Evolutionary conservation across 129 eudicot species (phyloP), one percentile per base, ranked within the genome.

Genomic region (Flaveria trinervia): DNA sequence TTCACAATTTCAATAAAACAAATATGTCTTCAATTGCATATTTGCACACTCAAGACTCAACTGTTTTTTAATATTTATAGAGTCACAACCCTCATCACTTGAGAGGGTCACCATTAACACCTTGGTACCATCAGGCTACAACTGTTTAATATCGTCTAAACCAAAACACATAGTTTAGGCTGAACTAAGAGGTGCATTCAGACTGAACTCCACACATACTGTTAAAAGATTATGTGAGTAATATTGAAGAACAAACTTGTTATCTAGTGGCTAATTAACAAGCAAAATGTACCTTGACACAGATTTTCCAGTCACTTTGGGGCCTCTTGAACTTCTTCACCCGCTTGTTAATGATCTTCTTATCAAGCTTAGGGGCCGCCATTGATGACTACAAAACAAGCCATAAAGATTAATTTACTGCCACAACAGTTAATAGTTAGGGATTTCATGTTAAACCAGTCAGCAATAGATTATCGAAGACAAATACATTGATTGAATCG

Each of bases 351-450:
- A 22, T n/a, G 65, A 22, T 57, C 65, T 57, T 57, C 36, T 59
- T 59, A 23, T 59, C 36, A 20, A 59, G 15, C 65, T 9, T 61
- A 60, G 66, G 66, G 16, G 25, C 66, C 39, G 66, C 67, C 67
- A 60, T 60, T 60, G 5, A 8, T 26, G 9, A 25, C 39, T 25
- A 20, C 26, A 23, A 4, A 57, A 5, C 61, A 55, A 55, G 61
- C 61, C 13, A 55, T 55, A 55, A 7, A 17, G 16, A 55, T 55
- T n/a, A 15, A 55, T 55, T 18, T 17, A 20, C 33, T 23, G 26
- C 26, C 1, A 23, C 26, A 23, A 23, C 26, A 23, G 26, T 23
- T 23, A 23, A 23, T 23, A 23, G 26, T 23, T 23, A 23, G 26
- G 26, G 26, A 23, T 23, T 23, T 23, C 26, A 23, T 23, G 26